A percentile compares a stretch with the other conserved stretches of the same genome.
These are phyloP conservation scores for Lentinula sp. DNA, from an alignment of 768 basidiomycete genomes.

Conservation along the genomic window DNA sequence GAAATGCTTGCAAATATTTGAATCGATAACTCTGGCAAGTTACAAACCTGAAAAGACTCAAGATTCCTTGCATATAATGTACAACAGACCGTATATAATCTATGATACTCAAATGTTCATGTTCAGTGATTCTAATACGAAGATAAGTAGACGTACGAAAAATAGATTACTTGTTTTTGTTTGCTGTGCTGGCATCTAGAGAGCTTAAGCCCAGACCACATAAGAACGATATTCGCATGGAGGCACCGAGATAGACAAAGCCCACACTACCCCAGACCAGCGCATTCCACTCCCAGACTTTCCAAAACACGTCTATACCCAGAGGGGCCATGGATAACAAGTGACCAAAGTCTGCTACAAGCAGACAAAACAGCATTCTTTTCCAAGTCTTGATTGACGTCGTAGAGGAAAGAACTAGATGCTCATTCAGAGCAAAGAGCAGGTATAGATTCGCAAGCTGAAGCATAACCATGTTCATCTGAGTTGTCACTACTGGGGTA, in stretches of 20 bases:
- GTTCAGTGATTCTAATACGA: not conserved
- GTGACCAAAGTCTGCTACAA: constrained; percentile 46
- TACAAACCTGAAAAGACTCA: too few relatives aligned
- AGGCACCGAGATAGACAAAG: constrained; percentile 43
- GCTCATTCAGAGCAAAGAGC: constrained; percentile 45
- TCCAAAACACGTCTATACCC: constrained; percentile 35
- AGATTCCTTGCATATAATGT: not conserved
- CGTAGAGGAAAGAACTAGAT: constrained; percentile 41
- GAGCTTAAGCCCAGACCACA: constrained; percentile 24
- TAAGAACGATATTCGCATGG: constrained; percentile 36
- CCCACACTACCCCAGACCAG: constrained; percentile 53
- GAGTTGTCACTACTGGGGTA: constrained; percentile 6
- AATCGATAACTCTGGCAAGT: too few relatives aligned
- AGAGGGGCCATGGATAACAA: constrained; percentile 38
- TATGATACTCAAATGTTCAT: not conserved
- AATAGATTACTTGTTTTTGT: not conserved
- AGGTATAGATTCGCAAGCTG: constrained; percentile 48
- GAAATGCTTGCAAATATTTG: not conserved
- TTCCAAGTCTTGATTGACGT: constrained; percentile 34
- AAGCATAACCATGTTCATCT: constrained; percentile 33
- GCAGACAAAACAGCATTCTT: constrained; percentile 33
- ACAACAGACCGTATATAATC: not conserved
- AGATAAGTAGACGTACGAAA: not conserved
- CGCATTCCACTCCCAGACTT: constrained; percentile 43
- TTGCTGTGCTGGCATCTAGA: not conserved